Base-by-base conservation (phyloP, 1,284 basidiomycete species). In the Cronartium quercuum region DNA sequence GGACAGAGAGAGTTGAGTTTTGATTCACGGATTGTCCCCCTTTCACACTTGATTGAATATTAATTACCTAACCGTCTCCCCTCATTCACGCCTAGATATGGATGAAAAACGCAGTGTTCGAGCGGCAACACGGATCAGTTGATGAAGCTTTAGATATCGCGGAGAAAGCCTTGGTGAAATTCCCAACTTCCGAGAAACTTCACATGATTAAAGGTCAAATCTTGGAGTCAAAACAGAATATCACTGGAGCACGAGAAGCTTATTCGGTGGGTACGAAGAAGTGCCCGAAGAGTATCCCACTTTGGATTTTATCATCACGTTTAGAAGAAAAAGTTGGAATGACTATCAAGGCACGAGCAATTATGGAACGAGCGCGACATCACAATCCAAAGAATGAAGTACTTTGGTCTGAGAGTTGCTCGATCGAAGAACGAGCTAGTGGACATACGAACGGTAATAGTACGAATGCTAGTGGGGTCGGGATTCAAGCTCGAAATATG, bases 161-260 rank as follows among this genome's bases (percentile, higher is more conserved):
- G 13, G 85, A 87, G n/a, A 84, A 87, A 18, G 94, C 91, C 0
- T 84, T 95, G 42, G 82, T 82, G 69, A 92, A 90, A 80, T 97
- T 92, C 85, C 90, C 93, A 0, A 86, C 87, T 76, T 94, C 91
- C 79, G 87, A 91, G 68, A 98, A 98, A 82, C 83, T 98, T 3
- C 94, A 98, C 83, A 93, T 97, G 91, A 90, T 98, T 78, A 91
- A 95, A 82, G 94, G 92, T 0, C 94, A 98, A 80, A 92, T 98
- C 24, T 69, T 80, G 9, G 87, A 90, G 77, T 83, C 86, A 24
- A 85, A 85, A 69, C 84, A 84, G 41, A 86, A 90, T 71, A 84
- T 86, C 58, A 75, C 87, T 1, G 86, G 86, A 0, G 92, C 92
- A 0, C 87, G 93, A 10, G 87, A 87, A 2, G 88, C 92, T 0